Percentiles rank a stretch among this genome's conserved stretches.
phyloP scores from a whole-genome alignment of 768 basidiomycete genomes.

The Pleurotus ostreatus region DNA sequence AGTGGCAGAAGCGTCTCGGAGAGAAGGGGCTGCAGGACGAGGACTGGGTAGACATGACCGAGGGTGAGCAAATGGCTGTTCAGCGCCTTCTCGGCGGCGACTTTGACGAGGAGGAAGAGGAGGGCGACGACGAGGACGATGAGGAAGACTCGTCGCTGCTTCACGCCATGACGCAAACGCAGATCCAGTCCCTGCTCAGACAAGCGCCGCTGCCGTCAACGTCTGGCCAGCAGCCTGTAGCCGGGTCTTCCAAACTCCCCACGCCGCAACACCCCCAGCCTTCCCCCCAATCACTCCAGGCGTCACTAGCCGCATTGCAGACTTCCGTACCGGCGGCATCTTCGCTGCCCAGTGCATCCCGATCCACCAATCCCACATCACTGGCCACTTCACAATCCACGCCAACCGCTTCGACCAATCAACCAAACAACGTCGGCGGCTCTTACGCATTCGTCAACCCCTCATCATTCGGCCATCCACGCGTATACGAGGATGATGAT shows the following conservation, averaged over 20 bases:
- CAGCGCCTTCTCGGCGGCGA: conserved; percentile 33
- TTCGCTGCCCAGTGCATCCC: conserved; percentile 28
- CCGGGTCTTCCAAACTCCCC: too few relatives aligned
- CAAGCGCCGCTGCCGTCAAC: conserved; percentile 12
- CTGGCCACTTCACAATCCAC: conserved; percentile 13
- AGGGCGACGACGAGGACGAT: conserved; percentile 11
- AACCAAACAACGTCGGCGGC: too few relatives aligned
- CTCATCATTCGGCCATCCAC: conserved; percentile 30
- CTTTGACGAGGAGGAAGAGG: conserved; percentile 28
- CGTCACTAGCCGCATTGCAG: neutral
- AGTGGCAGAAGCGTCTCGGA: conserved; percentile 37
- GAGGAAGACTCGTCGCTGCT: too few relatives aligned
- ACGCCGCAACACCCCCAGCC: too few relatives aligned
- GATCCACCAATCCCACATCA: conserved; percentile 23
- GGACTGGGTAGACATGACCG: conserved; percentile 41
- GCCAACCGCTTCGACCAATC: conserved; percentile 13
- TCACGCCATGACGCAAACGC: too few relatives aligned
- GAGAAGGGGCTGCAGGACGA: conserved; percentile 31
- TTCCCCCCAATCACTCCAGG: neutral
- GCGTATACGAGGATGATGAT: conserved; percentile 23
- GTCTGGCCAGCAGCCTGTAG: conserved; percentile 1
- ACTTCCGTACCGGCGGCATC: conserved; percentile 15
- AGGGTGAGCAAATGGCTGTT: conserved; percentile 30
- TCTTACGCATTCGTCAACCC: conserved; percentile 43
- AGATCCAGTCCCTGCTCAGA: neutral